Evolutionary conservation across 2,329 filamentous ascomycete species (phyloP).

Genomic region (Aspergillus glaucus): DNA sequence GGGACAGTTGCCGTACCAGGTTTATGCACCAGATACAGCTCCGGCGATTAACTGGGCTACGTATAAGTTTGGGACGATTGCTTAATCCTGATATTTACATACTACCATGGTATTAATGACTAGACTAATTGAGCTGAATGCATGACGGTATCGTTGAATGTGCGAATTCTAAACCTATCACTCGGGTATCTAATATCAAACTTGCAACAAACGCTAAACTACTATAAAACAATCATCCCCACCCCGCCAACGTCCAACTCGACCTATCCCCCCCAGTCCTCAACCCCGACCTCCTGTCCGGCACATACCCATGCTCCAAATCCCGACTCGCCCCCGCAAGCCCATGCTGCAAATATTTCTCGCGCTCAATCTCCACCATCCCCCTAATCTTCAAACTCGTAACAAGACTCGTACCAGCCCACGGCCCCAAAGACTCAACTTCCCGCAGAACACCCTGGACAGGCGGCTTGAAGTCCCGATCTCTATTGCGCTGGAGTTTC

Average conservation of each 20-base stretch:
- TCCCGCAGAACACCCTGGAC: constrained; percentile 42
- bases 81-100: background rate
- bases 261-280: constrained; percentile 39
- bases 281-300: constrained; percentile 35
- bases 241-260: constrained; percentile 45
- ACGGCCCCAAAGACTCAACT: constrained; percentile 56
- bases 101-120: background rate
- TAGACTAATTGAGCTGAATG: background rate
- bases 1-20: constrained; percentile 52
- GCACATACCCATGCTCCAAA: constrained; percentile 27
- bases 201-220: background rate
- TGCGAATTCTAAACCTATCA: background rate
- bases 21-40: constrained; percentile 35
- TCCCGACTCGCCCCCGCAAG: constrained; percentile 42
- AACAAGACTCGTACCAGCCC: constrained; percentile 59
- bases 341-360: constrained; percentile 52
- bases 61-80: constrained; percentile 37
- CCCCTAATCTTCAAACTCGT: constrained; percentile 55
- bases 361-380: constrained; percentile 58
- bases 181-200: constrained; percentile 1
- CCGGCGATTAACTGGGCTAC: constrained; percentile 40
- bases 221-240: constrained; percentile 29
- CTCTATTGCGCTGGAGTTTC: constrained; percentile 34
- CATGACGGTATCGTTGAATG: background rate
- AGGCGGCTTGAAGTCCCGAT: constrained; percentile 22